phyloP scores from a whole-genome alignment of 2,329 filamentous ascomycete species.

The Bipolaris zeicola region DNA sequence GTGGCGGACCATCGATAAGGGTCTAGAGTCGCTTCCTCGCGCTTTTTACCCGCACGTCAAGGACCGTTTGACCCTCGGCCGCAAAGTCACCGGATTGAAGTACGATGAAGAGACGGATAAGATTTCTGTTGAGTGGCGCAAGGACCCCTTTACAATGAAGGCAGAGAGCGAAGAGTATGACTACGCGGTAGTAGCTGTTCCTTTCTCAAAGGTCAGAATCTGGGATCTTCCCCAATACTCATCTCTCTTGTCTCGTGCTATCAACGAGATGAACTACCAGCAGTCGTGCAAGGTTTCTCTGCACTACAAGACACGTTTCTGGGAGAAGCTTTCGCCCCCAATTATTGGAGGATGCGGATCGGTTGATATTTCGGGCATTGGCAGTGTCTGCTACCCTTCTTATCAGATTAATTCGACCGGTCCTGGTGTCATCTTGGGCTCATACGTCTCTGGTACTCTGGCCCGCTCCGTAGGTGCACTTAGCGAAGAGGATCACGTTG shows the following conservation, averaged over 20 bases:
- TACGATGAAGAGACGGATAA: constrained; percentile 59
- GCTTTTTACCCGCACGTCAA: constrained; percentile 68
- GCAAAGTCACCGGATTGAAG: constrained; percentile 62
- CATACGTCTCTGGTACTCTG: constrained; percentile 59
- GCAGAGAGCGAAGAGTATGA: constrained; percentile 62
- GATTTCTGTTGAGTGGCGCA: constrained; percentile 64
- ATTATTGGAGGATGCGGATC: constrained; percentile 70
- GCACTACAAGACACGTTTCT: constrained; percentile 69
- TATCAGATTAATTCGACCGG: constrained; percentile 69
- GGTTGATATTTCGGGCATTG: constrained; percentile 66
- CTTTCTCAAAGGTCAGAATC: constrained; percentile 67
- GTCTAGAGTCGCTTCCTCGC: constrained; percentile 62
- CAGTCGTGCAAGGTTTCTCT: constrained; percentile 65
- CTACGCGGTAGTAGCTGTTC: constrained; percentile 69
- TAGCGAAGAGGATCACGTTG: constrained; percentile 65
- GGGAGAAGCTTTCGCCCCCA: constrained; percentile 59
- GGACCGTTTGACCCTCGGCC: constrained; percentile 61
- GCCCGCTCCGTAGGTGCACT: constrained; percentile 56
- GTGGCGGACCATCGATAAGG: constrained; percentile 70
- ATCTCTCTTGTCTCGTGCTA: constrained; percentile 56
- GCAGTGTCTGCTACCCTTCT: constrained; percentile 68
- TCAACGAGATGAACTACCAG: constrained; percentile 57
- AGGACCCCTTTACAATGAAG: constrained; percentile 51
- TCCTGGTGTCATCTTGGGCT: constrained; percentile 66
- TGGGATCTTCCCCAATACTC: constrained; percentile 64